Evolutionary conservation across 192 early-diverging fungal genomes (phyloP).

Genomic region (Coemansia sp.): DNA sequence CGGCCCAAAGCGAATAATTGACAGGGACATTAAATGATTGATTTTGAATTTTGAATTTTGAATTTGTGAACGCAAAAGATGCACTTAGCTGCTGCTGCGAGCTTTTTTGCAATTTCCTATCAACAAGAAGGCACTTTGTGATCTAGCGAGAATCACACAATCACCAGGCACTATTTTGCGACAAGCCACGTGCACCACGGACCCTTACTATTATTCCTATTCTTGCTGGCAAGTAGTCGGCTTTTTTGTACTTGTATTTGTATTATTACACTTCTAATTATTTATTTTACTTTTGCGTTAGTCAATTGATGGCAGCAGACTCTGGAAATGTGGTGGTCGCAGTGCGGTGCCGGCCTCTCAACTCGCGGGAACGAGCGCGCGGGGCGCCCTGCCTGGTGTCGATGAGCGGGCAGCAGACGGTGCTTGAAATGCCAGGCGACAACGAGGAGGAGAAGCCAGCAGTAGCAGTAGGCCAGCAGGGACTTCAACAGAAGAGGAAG

Average conservation of each 20-base stretch:
- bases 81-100: too few species aligned
- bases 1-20: too few species aligned
- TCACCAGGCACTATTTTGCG: neutral
- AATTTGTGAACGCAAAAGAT: too few species aligned
- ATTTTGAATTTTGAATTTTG: neutral
- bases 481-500: too few species aligned
- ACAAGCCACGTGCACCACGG: neutral
- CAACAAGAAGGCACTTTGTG: neutral
- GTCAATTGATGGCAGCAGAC: constrained; percentile 13
- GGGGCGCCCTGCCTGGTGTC: constrained; percentile 68
- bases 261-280: too few species aligned
- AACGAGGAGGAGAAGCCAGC: constrained; percentile 22
- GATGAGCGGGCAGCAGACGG: constrained; percentile 76
- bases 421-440: constrained; percentile 55
- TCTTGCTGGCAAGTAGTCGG: too few species aligned
- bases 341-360: constrained; percentile 79
- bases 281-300: neutral
- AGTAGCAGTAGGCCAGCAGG: too few species aligned
- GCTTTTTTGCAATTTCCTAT: too few species aligned
- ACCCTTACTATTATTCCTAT: too few species aligned
- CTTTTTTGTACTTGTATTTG: too few species aligned
- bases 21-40: neutral
- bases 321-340: constrained; percentile 63
- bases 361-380: constrained; percentile 67
- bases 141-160: neutral